Evolutionary conservation across 2,329 filamentous ascomycete genomes (phyloP).

Genomic region (Clarireedia hainanense): DNA sequence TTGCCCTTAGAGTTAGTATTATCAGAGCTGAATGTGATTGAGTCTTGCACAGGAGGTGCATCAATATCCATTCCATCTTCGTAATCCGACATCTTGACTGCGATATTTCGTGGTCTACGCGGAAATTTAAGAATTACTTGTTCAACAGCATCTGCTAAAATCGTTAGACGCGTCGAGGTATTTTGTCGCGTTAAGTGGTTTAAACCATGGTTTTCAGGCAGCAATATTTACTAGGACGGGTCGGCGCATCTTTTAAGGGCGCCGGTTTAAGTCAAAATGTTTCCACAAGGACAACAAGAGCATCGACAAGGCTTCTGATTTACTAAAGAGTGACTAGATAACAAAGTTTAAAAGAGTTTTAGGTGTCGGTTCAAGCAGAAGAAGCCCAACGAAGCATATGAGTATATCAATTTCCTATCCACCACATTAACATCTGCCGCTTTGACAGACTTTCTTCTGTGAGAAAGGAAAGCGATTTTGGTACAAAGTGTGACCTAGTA

Average conservation of each 20-base stretch:
- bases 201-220: not conserved
- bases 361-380: constrained; percentile 19
- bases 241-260: too few species aligned
- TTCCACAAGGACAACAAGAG: not conserved
- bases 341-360: constrained; percentile 22
- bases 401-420: constrained; percentile 20
- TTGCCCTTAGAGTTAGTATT: constrained; percentile 76
- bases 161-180: constrained; percentile 7
- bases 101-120: not conserved
- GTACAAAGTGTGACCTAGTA: constrained; percentile 18
- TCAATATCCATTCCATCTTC: constrained; percentile 66
- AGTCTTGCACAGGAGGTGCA: constrained; percentile 40
- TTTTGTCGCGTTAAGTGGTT: constrained; percentile 10
- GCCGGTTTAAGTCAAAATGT: not conserved
- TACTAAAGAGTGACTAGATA: constrained; percentile 29
- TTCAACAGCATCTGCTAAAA: not conserved
- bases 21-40: constrained; percentile 65
- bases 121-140: not conserved
- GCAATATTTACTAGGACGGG: not conserved
- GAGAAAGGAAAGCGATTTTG: constrained; percentile 6
- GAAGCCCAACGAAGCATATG: constrained; percentile 23
- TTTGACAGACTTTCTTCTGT: constrained; percentile 15
- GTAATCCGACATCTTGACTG: constrained; percentile 41
- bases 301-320: constrained; percentile 16
- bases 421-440: constrained; percentile 19